phyloP scores from a whole-genome alignment of 2,329 filamentous ascomycete genomes.

The Calonectria crousiana region DNA sequence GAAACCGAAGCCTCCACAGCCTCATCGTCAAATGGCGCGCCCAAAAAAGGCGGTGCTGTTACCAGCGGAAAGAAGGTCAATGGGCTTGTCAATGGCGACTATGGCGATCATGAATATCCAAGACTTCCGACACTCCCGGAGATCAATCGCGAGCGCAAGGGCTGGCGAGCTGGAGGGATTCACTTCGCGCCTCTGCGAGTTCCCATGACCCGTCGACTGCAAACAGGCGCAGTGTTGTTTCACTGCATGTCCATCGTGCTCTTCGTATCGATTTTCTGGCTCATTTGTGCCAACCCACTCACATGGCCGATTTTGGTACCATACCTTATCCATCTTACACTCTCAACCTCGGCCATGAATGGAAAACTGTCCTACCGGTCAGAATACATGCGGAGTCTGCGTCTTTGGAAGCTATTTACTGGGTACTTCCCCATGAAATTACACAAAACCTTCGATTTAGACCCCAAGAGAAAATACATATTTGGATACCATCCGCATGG shows the following conservation, averaged over 20 bases:
- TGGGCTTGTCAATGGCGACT: slow-evolving; percentile 17
- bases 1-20: slow-evolving; percentile 30
- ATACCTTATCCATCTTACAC: slow-evolving; percentile 86
- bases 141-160: slow-evolving; percentile 43
- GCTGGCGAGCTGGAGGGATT: slow-evolving; percentile 66
- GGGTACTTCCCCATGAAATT: slow-evolving; percentile 92
- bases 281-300: slow-evolving; percentile 90
- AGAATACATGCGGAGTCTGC: slow-evolving; percentile 77
- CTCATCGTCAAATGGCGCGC: slow-evolving; percentile 29
- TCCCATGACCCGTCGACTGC: slow-evolving; percentile 76
- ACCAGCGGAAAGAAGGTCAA: slow-evolving; percentile 26
- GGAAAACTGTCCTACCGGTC: slow-evolving; percentile 82
- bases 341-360: slow-evolving; percentile 81
- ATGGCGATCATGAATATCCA: slow-evolving; percentile 43
- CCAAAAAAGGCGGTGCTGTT: slow-evolving; percentile 40
- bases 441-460: slow-evolving; percentile 85
- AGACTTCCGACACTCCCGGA: slow-evolving; percentile 38
- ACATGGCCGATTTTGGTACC: slow-evolving; percentile 83
- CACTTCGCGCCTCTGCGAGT: slow-evolving; percentile 86
- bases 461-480: slow-evolving; percentile 90
- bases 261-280: slow-evolving; percentile 85
- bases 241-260: slow-evolving; percentile 80
- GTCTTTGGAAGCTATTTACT: slow-evolving; percentile 89
- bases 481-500: slow-evolving; percentile 98
- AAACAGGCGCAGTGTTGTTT: slow-evolving; percentile 82